These are phyloP conservation scores for Retiboletus flavoniger DNA, from an alignment of 1,284 basidiomycete species.

Conservation along the genomic window DNA sequence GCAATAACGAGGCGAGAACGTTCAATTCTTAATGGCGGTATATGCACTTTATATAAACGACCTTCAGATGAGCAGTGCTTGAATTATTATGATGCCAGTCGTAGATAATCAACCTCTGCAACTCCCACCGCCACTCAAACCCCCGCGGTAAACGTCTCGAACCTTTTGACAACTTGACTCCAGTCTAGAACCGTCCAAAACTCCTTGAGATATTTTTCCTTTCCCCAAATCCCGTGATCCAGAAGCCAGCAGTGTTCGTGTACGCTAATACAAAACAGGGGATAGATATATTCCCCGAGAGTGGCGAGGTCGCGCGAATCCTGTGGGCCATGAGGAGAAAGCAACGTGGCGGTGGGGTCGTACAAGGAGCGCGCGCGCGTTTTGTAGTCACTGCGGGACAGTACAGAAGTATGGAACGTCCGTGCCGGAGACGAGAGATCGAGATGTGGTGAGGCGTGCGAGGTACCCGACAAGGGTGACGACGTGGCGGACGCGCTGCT, in stretches of 20 bases:
- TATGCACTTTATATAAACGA: slow-evolving; percentile 9
- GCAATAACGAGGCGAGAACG: neutral
- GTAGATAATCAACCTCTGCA: slow-evolving; percentile 6
- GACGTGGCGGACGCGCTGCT: slow-evolving; percentile 3
- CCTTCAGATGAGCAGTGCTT: slow-evolving; percentile 21
- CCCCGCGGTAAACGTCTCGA: slow-evolving; percentile 22
- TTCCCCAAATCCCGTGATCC: slow-evolving; percentile 92
- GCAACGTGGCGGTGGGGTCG: slow-evolving; percentile 27
- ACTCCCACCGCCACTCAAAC: slow-evolving; percentile 13
- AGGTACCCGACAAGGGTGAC: slow-evolving; percentile 21
- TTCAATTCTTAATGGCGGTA: slow-evolving; percentile 5
- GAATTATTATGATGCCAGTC: slow-evolving; percentile 8
- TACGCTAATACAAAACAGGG: slow-evolving; percentile 82
- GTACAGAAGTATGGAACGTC: slow-evolving; percentile 26
- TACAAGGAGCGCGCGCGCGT: slow-evolving; percentile 26
- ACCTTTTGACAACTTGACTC: slow-evolving; percentile 56
- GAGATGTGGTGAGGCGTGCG: slow-evolving; percentile 9
- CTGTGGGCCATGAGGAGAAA: slow-evolving; percentile 34
- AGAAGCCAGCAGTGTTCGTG: slow-evolving; percentile 94
- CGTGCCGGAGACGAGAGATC: slow-evolving; percentile 24
- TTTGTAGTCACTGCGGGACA: slow-evolving; percentile 7
- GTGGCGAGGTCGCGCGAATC: slow-evolving; percentile 20
- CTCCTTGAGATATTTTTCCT: slow-evolving; percentile 83
- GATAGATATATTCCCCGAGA: slow-evolving; percentile 63
- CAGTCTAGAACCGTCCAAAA: slow-evolving; percentile 93